These are phyloP conservation scores for Penicillium oxalicum DNA, from an alignment of 2,329 filamentous ascomycete species.

Conservation along the genomic window DNA sequence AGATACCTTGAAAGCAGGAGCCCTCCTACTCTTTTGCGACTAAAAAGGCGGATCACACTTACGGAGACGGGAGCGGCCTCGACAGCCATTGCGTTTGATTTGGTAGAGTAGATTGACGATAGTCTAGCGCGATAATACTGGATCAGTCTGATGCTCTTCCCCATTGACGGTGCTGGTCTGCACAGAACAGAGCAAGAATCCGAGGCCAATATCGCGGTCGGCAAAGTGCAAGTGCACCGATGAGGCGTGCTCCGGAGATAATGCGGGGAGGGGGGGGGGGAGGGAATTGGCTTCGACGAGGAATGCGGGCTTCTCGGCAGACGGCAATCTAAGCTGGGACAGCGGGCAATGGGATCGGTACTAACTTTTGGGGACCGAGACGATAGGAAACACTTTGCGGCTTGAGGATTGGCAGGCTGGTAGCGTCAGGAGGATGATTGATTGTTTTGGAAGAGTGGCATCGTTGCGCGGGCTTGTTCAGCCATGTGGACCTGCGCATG, in stretches of 20 bases:
- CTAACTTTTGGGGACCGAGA: constrained; percentile 1
- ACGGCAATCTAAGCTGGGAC: too few relatives aligned
- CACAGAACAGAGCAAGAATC: constrained; percentile 6
- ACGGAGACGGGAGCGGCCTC: constrained; percentile 26
- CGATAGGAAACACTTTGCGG: not conserved
- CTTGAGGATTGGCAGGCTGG: not conserved
- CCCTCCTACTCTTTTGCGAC: not conserved
- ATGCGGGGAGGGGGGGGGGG: constrained; percentile 11
- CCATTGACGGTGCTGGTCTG: not conserved
- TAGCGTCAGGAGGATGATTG: not conserved
- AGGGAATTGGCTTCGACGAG: too few relatives aligned
- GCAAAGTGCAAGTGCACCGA: constrained; percentile 2
- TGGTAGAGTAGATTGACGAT: not conserved
- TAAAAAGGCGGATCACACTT: constrained; percentile 6
- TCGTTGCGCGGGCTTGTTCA: constrained; percentile 13
- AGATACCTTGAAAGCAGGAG: too few relatives aligned
- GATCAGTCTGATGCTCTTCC: not conserved
- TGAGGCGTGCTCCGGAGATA: constrained; percentile 15
- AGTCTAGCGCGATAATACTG: not conserved
- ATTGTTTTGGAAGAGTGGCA: constrained; percentile 19
- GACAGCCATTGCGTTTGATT: constrained; percentile 26
- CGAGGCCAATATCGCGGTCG: constrained; percentile 7
- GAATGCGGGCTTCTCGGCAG: constrained; percentile 7
- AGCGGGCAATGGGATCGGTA: not conserved
- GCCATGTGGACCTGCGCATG: not conserved